A percentile compares a stretch with the other conserved stretches of the same genome.
These are phyloP conservation scores for Leptographium flavum DNA, from an alignment of 2,329 filamentous ascomycete species.

Conservation along the genomic window DNA sequence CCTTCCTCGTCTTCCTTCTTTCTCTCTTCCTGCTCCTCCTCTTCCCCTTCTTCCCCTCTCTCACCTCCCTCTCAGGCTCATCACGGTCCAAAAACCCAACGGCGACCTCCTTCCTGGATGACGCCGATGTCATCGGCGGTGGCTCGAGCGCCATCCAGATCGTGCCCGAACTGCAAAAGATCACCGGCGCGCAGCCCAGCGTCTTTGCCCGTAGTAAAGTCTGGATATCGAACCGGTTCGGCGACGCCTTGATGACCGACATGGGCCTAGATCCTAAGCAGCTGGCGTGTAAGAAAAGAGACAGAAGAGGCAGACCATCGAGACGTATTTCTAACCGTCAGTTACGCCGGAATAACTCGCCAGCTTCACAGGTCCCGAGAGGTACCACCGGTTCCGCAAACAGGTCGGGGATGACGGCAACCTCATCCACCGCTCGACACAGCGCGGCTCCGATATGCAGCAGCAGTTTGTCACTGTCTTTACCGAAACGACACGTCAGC, in stretches of 20 bases:
- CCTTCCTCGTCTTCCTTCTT: too few relatives aligned
- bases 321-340: neutral
- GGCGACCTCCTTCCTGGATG: too few relatives aligned
- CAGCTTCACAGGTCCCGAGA: neutral
- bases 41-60: too few relatives aligned
- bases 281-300: constrained; percentile 19
- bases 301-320: neutral
- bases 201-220: constrained; percentile 7
- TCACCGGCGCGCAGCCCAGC: constrained; percentile 8
- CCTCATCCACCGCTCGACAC: neutral
- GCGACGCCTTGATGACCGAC: constrained; percentile 23
- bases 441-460: neutral
- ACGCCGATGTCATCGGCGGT: constrained; percentile 19
- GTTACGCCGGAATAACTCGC: neutral
- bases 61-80: too few relatives aligned
- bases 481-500: neutral
- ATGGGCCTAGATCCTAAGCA: constrained; percentile 23
- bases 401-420: neutral
- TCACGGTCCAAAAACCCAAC: too few relatives aligned
- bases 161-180: constrained; percentile 13
- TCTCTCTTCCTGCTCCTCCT: too few relatives aligned
- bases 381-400: neutral
- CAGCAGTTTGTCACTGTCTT: neutral
- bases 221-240: constrained; percentile 20
- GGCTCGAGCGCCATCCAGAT: constrained; percentile 19